These are phyloP conservation scores for Clavispora carvajalis DNA, from an alignment of 805 yeast species.

Conservation along the genomic window DNA sequence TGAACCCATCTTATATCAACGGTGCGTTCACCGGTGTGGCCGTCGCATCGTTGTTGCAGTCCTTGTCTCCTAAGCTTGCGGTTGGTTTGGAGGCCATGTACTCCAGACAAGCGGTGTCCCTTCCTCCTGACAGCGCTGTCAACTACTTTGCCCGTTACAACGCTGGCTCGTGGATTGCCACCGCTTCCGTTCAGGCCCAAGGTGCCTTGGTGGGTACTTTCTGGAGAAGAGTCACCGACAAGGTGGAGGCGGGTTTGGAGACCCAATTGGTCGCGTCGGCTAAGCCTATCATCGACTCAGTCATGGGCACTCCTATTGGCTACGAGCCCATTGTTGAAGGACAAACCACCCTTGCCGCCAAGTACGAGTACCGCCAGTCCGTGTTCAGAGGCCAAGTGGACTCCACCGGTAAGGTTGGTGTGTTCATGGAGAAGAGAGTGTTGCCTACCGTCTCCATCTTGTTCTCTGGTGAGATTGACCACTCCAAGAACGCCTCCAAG, in stretches of 20 bases:
- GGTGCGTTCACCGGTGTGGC: constrained; percentile 86
- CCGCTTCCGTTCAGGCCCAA: constrained; percentile 90
- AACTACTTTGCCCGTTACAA: constrained; percentile 88
- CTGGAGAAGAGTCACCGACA: constrained; percentile 90
- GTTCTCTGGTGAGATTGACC: constrained; percentile 92
- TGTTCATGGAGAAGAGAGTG: constrained; percentile 88
- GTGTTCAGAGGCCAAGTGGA: constrained; percentile 94
- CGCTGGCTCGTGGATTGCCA: constrained; percentile 84
- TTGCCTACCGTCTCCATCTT: constrained; percentile 85
- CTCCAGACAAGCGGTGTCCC: constrained; percentile 63
- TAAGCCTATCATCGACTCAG: constrained; percentile 67
- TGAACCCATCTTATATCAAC: constrained; percentile 78
- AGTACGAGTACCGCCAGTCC: constrained; percentile 95
- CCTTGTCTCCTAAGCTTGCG: constrained; percentile 76
- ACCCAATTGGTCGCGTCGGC: constrained; percentile 74
- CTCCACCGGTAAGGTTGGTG: constrained; percentile 83
- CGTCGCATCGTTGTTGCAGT: constrained; percentile 86
- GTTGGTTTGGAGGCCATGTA: constrained; percentile 91
- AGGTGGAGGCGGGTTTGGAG: constrained; percentile 93
- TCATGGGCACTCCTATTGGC: constrained; percentile 76
- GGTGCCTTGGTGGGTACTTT: constrained; percentile 86
- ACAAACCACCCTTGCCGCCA: constrained; percentile 89
- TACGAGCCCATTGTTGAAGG: constrained; percentile 86
- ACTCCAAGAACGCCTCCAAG: constrained; percentile 61
- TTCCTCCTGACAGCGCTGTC: constrained; percentile 84